Evolutionary conservation across 1,139 yeast species (phyloP), one percentile per base, ranked within the genome.

Genomic region (Yamadazyma sp.): DNA sequence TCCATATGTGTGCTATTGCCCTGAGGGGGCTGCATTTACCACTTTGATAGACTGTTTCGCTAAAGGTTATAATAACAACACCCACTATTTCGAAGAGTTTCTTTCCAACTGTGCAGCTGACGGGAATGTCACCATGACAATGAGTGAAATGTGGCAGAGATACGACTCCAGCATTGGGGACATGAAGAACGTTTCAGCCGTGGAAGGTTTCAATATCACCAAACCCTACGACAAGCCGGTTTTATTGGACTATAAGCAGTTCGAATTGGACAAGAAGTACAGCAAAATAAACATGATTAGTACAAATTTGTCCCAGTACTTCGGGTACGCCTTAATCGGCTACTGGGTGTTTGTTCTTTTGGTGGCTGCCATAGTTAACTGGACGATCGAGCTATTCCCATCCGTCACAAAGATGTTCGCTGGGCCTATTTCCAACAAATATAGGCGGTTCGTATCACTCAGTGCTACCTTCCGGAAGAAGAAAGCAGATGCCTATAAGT

Each of bases 321-420:
- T 73, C 48, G 83, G 84, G 11, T 61, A 69, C 30, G 80, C 70
- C 2, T 41, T 69, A 15, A 47, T 77, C 30, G 77, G 73, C 0
- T 78, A 64, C 51, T 77, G 83, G 81, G 69, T 61, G 2, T 37
- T 69, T 3, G 61, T 79, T 8, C 51, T 77, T 43, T 22, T 76
- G 1, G 31, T 68, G 25, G 73, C 75, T 3, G 63, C 67, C 3
- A 32, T 73, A n/a, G 56, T 63, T 34, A 76, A 79, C 50, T 73
- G 79, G 78, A 52, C 64, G 11, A 61, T 56, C 33, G 34, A 57
- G 8, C 48, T 67, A 31, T 57, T 59, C 36, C 74, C 73, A 3
- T 43, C 53, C 1, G 23, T 58, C 2, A 50, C 57, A 9, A 52
- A 51, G 10, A 35, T 39, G 11, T 56, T 60, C 31, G 55, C 62